Evolutionary conservation across 306 rosid genomes (phyloP).

Genomic region (Fragaria iinumae): DNA sequence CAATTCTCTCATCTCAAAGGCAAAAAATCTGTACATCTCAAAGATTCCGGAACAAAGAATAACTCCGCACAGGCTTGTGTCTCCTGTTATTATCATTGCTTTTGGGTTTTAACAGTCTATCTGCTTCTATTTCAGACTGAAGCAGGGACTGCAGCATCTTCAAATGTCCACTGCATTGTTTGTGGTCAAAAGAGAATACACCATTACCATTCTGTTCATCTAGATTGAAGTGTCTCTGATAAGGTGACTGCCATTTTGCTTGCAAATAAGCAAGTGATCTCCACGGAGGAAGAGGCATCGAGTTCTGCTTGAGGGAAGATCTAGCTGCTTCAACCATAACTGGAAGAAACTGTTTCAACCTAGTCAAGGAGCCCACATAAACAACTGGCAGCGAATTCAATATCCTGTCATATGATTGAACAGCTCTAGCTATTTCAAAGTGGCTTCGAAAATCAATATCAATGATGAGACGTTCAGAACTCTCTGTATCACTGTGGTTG

Average conservation of each 20-base stretch:
- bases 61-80: slow-evolving; percentile 66
- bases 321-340: slow-evolving; percentile 89
- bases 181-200: slow-evolving; percentile 42
- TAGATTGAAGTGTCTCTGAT: slow-evolving; percentile 49
- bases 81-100: slow-evolving; percentile 58
- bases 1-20: slow-evolving; percentile 27
- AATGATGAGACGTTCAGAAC: slow-evolving; percentile 68
- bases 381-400: slow-evolving; percentile 77
- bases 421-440: slow-evolving; percentile 98
- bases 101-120: slow-evolving; percentile 55
- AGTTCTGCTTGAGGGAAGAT: slow-evolving; percentile 83
- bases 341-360: slow-evolving; percentile 71
- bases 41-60: slow-evolving; percentile 42
- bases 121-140: slow-evolving; percentile 66
- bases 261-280: slow-evolving; percentile 80
- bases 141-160: slow-evolving; percentile 80
- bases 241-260: slow-evolving; percentile 87
- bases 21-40: slow-evolving; percentile 53
- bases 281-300: slow-evolving; percentile 99
- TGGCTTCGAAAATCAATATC: slow-evolving; percentile 93
- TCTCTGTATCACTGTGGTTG: slow-evolving; percentile 42
- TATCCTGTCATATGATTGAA: slow-evolving; percentile 73
- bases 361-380: slow-evolving; percentile 70
- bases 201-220: slow-evolving; percentile 29
- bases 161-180: slow-evolving; percentile 72